These are phyloP conservation scores for Vanrija humicola DNA, from an alignment of 1,284 basidiomycete species.

Conservation along the genomic window DNA sequence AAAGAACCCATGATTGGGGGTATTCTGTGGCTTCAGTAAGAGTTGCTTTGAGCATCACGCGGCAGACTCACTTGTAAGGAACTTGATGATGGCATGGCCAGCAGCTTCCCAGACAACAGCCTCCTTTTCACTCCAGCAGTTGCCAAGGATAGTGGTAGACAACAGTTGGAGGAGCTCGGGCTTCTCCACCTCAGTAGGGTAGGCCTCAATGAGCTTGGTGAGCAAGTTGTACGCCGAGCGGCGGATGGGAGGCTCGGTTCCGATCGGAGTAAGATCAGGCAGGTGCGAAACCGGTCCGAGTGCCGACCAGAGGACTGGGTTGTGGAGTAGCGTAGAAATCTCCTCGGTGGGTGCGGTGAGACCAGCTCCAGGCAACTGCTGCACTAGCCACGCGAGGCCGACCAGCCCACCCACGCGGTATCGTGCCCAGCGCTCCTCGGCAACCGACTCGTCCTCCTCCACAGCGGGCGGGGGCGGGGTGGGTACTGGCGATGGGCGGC, in stretches of 20 bases:
- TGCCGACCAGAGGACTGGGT: constrained; percentile 37
- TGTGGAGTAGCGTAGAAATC: constrained; percentile 26
- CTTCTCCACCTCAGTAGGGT: constrained; percentile 25
- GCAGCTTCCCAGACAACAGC: constrained; percentile 61
- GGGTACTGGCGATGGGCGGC: constrained; percentile 9
- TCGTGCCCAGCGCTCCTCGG: constrained; percentile 64
- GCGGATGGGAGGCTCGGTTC: constrained; percentile 37
- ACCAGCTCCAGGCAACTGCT: constrained; percentile 22
- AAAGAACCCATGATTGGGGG: constrained; percentile 60
- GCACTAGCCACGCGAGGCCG: constrained; percentile 57
- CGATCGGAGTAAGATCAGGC: constrained; percentile 13
- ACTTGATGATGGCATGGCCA: constrained; percentile 65
- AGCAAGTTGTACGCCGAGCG: constrained; percentile 41
- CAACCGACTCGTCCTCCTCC: constrained; percentile 39
- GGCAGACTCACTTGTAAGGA: constrained; percentile 62
- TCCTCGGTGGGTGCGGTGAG: constrained; percentile 24
- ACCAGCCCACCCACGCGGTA: constrained; percentile 69
- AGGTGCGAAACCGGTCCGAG: constrained; percentile 15
- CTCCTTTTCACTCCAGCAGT: constrained; percentile 74
- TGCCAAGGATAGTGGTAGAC: constrained; percentile 61
- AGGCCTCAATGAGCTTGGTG: constrained; percentile 24
- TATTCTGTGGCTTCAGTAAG: constrained; percentile 52
- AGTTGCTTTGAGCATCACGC: neutral
- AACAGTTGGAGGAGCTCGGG: constrained; percentile 48
- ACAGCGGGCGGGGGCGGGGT: constrained; percentile 13